Conservation (phyloP, 2,329 filamentous ascomycete genomes). For the Ophiostoma montium region DNA sequence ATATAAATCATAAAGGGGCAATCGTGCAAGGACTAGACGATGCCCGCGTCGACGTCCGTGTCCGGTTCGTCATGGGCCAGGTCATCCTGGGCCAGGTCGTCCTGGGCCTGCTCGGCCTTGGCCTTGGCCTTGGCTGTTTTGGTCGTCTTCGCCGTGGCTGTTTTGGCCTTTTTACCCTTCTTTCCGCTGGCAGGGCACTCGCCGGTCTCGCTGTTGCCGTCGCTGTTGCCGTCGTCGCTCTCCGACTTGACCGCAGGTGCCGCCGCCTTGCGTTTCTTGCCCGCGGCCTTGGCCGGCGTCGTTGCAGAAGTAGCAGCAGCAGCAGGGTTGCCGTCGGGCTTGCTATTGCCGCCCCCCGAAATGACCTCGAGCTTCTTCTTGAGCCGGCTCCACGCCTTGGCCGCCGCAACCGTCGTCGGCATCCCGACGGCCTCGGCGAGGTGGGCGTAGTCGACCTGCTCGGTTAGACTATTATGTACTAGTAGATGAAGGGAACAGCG, state of each 20-base stretch:
- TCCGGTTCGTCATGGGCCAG: not conserved
- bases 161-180: not conserved
- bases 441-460: conserved; percentile 6
- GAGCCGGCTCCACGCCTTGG: conserved; percentile 7
- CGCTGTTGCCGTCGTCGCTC: not conserved
- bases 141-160: not conserved
- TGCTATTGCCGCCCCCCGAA: not conserved
- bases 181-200: not conserved
- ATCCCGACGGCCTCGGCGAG: conserved; percentile 1
- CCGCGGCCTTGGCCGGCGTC: not conserved
- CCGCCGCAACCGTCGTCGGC: not conserved
- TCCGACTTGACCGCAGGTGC: not conserved
- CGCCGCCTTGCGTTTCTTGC: not conserved
- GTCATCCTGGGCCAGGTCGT: not conserved
- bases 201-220: not conserved
- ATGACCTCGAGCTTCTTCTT: conserved; percentile 4
- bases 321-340: no score
- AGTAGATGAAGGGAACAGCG: no score
- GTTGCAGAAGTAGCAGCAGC: not conserved
- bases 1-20: no score
- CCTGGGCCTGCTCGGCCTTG: not conserved
- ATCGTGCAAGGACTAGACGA: no score
- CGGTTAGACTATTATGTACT: no score
- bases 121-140: not conserved
- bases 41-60: not conserved